phyloP scores from a whole-genome alignment of 73 alveolate species.

The Loxodes magnus region DNA sequence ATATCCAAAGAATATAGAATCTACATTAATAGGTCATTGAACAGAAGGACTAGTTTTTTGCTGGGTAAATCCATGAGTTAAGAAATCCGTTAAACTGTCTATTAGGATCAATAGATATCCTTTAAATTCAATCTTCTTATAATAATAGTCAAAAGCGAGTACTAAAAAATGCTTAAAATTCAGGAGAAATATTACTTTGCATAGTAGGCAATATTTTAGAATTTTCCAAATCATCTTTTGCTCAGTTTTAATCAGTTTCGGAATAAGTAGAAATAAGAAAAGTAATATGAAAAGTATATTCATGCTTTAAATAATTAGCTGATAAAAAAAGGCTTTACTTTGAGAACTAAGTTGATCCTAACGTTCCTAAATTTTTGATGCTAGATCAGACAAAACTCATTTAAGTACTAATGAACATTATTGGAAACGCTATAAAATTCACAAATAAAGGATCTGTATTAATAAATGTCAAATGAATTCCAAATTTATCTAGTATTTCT shows the following conservation, averaged over 20 bases:
- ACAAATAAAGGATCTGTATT: constrained; percentile 24
- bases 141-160: background rate
- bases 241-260: constrained; percentile 2
- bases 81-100: constrained; percentile 46
- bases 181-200: constrained; percentile 24
- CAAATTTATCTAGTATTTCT: too few species aligned
- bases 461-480: constrained; percentile 2
- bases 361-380: constrained; percentile 6
- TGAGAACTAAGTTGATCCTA: background rate
- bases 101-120: background rate
- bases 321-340: constrained; percentile 10
- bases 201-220: constrained; percentile 33
- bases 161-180: constrained; percentile 7
- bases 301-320: background rate
- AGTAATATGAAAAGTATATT: constrained; percentile 2
- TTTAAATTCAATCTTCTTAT: too few species aligned
- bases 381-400: constrained; percentile 19
- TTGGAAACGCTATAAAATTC: constrained; percentile 37
- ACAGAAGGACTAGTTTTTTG: too few species aligned
- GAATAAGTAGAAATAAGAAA: background rate
- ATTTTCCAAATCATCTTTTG: constrained; percentile 20
- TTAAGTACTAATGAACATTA: constrained; percentile 26
- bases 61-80: constrained; percentile 42
- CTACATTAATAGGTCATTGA: too few species aligned
- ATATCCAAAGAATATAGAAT: too few species aligned